These are phyloP conservation scores for Ophiostoma ulmi DNA, from an alignment of 2,329 filamentous ascomycete genomes.

Conservation along the genomic window DNA sequence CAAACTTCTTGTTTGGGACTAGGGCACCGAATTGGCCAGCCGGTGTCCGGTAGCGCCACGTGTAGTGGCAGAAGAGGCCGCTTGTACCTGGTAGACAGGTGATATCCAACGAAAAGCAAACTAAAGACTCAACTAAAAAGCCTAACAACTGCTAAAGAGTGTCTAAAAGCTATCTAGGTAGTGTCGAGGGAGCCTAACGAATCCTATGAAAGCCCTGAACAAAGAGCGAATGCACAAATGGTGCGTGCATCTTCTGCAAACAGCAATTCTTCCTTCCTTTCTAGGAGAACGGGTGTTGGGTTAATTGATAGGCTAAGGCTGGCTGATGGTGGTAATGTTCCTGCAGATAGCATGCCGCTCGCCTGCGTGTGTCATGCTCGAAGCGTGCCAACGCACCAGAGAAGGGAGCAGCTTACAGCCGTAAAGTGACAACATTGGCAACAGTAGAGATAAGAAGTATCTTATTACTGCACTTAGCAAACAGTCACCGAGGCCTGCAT, in stretches of 20 bases:
- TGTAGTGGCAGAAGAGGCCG: slow-evolving; percentile 4
- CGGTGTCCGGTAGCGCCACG: slow-evolving; percentile 16
- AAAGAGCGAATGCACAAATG: background rate
- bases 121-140: background rate
- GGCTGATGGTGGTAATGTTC: background rate
- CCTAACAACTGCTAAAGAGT: background rate
- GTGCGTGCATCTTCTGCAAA: background rate
- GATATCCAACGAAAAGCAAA: background rate
- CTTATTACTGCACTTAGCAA: no score
- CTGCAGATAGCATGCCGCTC: background rate
- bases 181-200: no score
- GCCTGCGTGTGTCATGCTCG: background rate
- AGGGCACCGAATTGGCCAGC: background rate
- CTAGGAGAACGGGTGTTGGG: background rate
- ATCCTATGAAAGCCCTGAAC: background rate
- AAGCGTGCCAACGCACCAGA: no score
- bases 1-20: slow-evolving; percentile 14
- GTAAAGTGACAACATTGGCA: no score
- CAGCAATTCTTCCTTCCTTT: background rate
- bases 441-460: background rate
- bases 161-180: no score
- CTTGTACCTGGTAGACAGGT: background rate
- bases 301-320: no score
- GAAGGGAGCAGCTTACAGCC: no score
- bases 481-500: background rate